Base-by-base conservation (phyloP, 179 eudicot genomes). In the Carnegiea gigantea region DNA sequence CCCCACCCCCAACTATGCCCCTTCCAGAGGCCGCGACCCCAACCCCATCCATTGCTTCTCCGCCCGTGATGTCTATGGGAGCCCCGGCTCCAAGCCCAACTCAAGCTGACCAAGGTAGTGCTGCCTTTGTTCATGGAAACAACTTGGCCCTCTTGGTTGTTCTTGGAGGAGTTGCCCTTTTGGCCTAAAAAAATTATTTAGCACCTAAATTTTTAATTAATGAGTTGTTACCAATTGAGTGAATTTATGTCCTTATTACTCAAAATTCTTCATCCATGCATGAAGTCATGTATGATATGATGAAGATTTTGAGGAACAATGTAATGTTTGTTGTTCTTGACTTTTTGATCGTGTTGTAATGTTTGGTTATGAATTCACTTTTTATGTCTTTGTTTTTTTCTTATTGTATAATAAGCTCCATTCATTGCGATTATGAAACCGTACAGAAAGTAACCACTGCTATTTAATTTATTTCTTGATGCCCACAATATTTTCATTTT, bases 51-150 rank as follows among this genome's bases (percentile, higher is more conserved):
- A 15, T 76, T n/a, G 73, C 59, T 20, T 14, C 83, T 43, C 86
- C 88, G 1, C 7, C 77, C 0, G n/a, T n/a, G n/a, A 20, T 59
- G 59, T 77, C 78, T 18, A 20, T 57, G 23, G 62, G n/a, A 0
- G 77, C 13, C 48, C 79, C 79, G 1, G 59, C 75, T 73, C 71
- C 80, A 15, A 12, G 24, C 30, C 48, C 62, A 28, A 24, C 51
- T 44, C 36, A 9, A 1, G 73, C 1, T 9, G 48, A 9, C 0
- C 38, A 68, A 0, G 3, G 26, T 6, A 40, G 51, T 73, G 81
- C 81, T 70, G 88, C 86, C 77, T 78, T 83, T 64, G 79, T 44
- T 81, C 80, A 81, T 28, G 88, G 86, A 81, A 78, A 76, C 80
- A 83, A 71, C 68, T 49, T 78, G 54, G 78, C 70, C 80, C 76